Evolutionary conservation across 257 asterid species (phyloP).

Genomic region (Mentha longifolia): DNA sequence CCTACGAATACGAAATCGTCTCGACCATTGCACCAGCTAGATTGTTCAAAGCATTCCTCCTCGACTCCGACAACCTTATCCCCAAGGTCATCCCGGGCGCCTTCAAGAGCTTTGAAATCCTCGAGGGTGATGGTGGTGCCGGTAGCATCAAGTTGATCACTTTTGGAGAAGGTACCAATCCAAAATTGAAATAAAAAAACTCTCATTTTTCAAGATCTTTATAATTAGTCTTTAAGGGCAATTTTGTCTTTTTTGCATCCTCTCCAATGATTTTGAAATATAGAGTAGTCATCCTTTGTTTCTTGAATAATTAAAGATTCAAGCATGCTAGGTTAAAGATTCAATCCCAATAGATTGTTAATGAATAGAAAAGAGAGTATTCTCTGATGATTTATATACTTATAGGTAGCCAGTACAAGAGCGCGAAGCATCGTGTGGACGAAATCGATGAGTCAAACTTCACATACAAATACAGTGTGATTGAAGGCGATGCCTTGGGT

Average conservation of each 20-base stretch:
- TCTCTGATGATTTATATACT: not conserved
- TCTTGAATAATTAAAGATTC: too few species aligned
- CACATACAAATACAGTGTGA: too few species aligned
- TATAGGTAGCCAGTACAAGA: slow-evolving; percentile 49
- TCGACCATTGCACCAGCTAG: slow-evolving; percentile 51
- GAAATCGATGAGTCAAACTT: slow-evolving; percentile 53
- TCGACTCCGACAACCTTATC: slow-evolving; percentile 54
- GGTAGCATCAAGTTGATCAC: slow-evolving; percentile 53
- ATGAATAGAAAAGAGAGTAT: too few species aligned
- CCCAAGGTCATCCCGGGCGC: slow-evolving; percentile 53
- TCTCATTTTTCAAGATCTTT: not conserved
- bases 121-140: slow-evolving; percentile 57
- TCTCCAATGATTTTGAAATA: not conserved
- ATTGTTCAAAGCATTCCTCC: slow-evolving; percentile 53
- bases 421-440: slow-evolving; percentile 49
- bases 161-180: slow-evolving; percentile 55
- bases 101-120: slow-evolving; percentile 47
- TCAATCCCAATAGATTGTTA: too few species aligned
- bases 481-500: slow-evolving; percentile 50
- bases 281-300: not conserved
- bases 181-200: too few species aligned
- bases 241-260: not conserved
- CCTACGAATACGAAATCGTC: slow-evolving; percentile 37
- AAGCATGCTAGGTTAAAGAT: too few species aligned
- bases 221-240: not conserved